These are phyloP conservation scores for Russula sp. DNA, from an alignment of 768 basidiomycete species.

Conservation along the genomic window DNA sequence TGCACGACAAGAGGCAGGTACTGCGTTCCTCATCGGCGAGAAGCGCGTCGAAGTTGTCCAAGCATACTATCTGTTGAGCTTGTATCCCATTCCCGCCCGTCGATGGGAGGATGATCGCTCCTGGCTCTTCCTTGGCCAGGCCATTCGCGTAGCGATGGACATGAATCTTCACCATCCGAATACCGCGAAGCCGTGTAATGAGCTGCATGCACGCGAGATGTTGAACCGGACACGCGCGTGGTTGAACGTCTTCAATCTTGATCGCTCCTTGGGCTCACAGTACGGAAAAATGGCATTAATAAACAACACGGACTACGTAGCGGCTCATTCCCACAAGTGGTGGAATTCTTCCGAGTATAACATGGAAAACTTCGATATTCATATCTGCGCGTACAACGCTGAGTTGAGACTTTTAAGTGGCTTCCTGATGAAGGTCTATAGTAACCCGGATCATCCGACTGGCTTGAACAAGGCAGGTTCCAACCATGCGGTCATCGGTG, in stretches of 20 bases:
- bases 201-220: slow-evolving; percentile 79
- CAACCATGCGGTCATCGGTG: background rate
- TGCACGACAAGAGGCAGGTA: slow-evolving; percentile 69
- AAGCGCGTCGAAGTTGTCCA: slow-evolving; percentile 83
- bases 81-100: slow-evolving; percentile 66
- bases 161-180: slow-evolving; percentile 81
- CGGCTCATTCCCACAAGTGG: slow-evolving; percentile 42
- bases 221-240: slow-evolving; percentile 86
- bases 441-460: slow-evolving; percentile 63
- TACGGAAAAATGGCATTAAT: slow-evolving; percentile 89
- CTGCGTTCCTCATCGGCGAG: slow-evolving; percentile 61
- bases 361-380: slow-evolving; percentile 70
- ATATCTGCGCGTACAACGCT: slow-evolving; percentile 68
- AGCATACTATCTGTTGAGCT: slow-evolving; percentile 70
- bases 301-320: slow-evolving; percentile 65
- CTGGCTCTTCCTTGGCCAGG: slow-evolving; percentile 85
- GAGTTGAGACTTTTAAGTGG: slow-evolving; percentile 57
- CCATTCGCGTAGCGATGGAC: slow-evolving; percentile 82
- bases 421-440: slow-evolving; percentile 56
- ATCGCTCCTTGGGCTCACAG: slow-evolving; percentile 84
- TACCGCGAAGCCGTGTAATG: slow-evolving; percentile 65
- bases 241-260: slow-evolving; percentile 87
- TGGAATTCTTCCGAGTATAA: slow-evolving; percentile 32
- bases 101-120: slow-evolving; percentile 87
- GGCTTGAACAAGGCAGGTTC: slow-evolving; percentile 61